Conservation (phyloP, 2,329 filamentous ascomycete species). For the Fusarium oxysporum region DNA sequence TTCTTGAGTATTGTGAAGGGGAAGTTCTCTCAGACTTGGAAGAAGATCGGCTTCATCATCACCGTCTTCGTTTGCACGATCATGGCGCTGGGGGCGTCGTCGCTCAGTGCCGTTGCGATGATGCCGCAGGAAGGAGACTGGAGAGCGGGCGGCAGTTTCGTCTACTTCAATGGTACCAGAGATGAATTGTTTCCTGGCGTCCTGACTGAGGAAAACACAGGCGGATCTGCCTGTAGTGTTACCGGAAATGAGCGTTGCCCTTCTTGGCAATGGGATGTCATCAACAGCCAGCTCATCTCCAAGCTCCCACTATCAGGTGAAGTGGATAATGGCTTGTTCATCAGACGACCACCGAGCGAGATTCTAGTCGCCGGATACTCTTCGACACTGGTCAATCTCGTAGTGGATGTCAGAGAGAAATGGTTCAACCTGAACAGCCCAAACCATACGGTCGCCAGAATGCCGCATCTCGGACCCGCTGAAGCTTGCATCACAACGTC, state of each 20-base stretch:
- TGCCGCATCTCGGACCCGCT: slow-evolving; percentile 34
- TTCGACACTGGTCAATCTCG: slow-evolving; percentile 19
- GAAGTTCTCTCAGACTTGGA: slow-evolving; percentile 32
- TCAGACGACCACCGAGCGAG: slow-evolving; percentile 23
- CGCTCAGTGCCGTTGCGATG: slow-evolving; percentile 39
- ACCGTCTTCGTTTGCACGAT: slow-evolving; percentile 28
- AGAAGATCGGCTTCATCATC: slow-evolving; percentile 31
- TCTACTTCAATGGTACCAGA: slow-evolving; percentile 30
- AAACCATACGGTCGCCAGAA: slow-evolving; percentile 32
- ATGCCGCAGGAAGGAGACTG: slow-evolving; percentile 39
- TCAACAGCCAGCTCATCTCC: slow-evolving; percentile 33
- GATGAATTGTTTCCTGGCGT: slow-evolving; percentile 23
- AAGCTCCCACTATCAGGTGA: slow-evolving; percentile 27
- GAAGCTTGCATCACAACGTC: slow-evolving; percentile 34
- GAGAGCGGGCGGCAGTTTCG: slow-evolving; percentile 31
- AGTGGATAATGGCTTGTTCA: slow-evolving; percentile 25
- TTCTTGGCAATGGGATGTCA: slow-evolving; percentile 39
- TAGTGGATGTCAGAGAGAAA: slow-evolving; percentile 31
- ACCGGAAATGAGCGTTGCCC: slow-evolving; percentile 31
- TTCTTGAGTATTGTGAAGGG: slow-evolving; percentile 33
- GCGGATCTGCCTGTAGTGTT: slow-evolving; percentile 11
- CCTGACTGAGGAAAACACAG: slow-evolving; percentile 17
- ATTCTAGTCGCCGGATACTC: slow-evolving; percentile 23
- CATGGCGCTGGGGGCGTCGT: slow-evolving; percentile 34
- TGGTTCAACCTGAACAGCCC: slow-evolving; percentile 30